Percentiles rank a stretch among this genome's conserved stretches.
Conservation (phyloP, 1,139 yeast genomes). For the Candida gigantensis region DNA sequence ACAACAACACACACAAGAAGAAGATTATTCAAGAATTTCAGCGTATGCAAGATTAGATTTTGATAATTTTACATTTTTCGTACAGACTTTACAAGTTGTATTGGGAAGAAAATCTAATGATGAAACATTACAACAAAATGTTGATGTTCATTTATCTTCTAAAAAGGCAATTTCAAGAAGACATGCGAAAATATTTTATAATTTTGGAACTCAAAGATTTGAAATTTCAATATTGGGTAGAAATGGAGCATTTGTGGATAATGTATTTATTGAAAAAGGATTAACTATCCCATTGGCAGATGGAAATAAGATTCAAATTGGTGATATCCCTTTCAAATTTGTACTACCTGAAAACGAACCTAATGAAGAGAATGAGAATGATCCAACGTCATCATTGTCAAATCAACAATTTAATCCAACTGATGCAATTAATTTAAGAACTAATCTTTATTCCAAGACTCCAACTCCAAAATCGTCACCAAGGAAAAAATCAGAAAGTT, state of each 20-base stretch:
- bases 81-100: constrained; percentile 91
- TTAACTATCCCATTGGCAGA: constrained; percentile 83
- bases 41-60: constrained; percentile 95
- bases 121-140: constrained; percentile 53
- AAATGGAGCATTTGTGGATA: constrained; percentile 96
- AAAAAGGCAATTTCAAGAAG: constrained; percentile 89
- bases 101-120: constrained; percentile 87
- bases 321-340: constrained; percentile 85
- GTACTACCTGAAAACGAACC: constrained; percentile 64
- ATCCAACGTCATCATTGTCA: constrained; percentile 16
- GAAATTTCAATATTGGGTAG: constrained; percentile 89
- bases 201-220: constrained; percentile 91
- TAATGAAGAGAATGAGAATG: constrained; percentile 23
- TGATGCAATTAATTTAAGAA: constrained; percentile 54
- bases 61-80: constrained; percentile 89
- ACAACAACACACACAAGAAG: too few species aligned
- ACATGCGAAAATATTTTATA: constrained; percentile 93
- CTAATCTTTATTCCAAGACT: constrained; percentile 39
- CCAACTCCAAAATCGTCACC: constrained; percentile 19
- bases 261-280: constrained; percentile 82
- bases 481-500: constrained; percentile 13
- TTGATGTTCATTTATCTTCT: constrained; percentile 89
- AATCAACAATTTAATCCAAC: constrained; percentile 50
- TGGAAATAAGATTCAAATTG: constrained; percentile 86
- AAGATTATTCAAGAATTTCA: constrained; percentile 55